phyloP scores from a whole-genome alignment of 495 filamentous ascomycete species.

The Achaetomiella virescens region DNA sequence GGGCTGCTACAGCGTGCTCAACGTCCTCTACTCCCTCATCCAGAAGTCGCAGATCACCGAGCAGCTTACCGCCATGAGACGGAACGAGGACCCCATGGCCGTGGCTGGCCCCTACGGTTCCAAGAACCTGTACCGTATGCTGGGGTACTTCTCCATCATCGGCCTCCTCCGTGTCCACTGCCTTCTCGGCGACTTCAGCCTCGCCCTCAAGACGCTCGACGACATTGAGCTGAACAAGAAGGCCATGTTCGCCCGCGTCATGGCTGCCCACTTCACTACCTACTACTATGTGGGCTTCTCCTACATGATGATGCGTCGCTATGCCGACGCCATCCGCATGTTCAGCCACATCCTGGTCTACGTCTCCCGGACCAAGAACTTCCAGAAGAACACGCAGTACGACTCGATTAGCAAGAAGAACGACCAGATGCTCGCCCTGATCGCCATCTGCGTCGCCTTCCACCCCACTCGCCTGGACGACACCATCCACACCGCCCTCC shows the following conservation, averaged over 20 bases:
- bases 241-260: conserved; percentile 98
- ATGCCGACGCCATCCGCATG: conserved; percentile 97
- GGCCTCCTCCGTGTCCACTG: conserved; percentile 94
- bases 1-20: conserved; percentile 99
- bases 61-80: conserved; percentile 90
- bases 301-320: conserved; percentile 99
- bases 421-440: conserved; percentile 98
- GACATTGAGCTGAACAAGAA: conserved; percentile 99
- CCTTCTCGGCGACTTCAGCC: conserved; percentile 93
- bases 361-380: conserved; percentile 98
- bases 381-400: conserved; percentile 97
- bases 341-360: conserved; percentile 99
- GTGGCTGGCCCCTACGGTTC: conserved; percentile 93
- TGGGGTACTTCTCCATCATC: conserved; percentile 98
- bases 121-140: conserved; percentile 91
- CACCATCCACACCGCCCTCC: conserved; percentile 94
- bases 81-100: conserved; percentile 75
- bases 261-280: conserved; percentile 99
- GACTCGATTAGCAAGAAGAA: conserved; percentile 99
- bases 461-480: conserved; percentile 94
- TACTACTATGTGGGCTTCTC: conserved; percentile 99
- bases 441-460: conserved; percentile 97
- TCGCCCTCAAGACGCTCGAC: conserved; percentile 96
- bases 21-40: conserved; percentile 98
- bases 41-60: conserved; percentile 96